Evolutionary conservation across 2,329 filamentous ascomycete genomes (phyloP), one percentile per base, ranked within the genome.

Genomic region (Cladosporium halotolerans): DNA sequence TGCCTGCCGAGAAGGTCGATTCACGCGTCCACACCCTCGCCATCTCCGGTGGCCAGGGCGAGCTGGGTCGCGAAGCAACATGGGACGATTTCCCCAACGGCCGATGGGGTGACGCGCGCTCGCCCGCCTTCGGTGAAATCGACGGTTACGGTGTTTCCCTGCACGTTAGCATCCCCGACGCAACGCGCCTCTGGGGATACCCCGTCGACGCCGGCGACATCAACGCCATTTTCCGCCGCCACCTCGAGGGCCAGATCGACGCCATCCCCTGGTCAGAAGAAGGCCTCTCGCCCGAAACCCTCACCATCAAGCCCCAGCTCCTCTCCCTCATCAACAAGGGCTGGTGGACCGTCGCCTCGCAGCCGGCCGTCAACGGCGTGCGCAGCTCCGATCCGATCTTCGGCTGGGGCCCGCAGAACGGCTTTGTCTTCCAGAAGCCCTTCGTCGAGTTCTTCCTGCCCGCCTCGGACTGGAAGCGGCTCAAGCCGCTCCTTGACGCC

Each of bases 51-150:
- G 92, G 93, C 5, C 87, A 96, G 65, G 93, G 92, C 19, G 80
- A 87, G 3, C 77, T 96, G 6, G 93, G 92, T 9, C 81, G 93
- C 46, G 92, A 97, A 76, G 93, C 93, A 33, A 99, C 93, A 0
- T 99, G 93, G 93, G 93, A 99, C 65, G 93, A 99, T 64, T 99
- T 90, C 70, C 92, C 92, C 58, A 97, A 97, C 74, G 93, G 92
- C 28, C 83, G 92, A 52, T 97, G 92, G 84, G 92, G 92, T 67
- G 92, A 96, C 65, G 88, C 91, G 4, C 82, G 92, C 49, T 96
- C 90, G 2, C 90, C 90, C 33, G 92, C 92, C 0, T 97, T 95
- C 67, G 92, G 92, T 63, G 90, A 96, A 70, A 96, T 96, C 55
- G 91, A 97, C 66, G 92, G 92, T n/a, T 97, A 97, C 67, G 93